Evolutionary conservation across 768 basidiomycete genomes (phyloP), one percentile per base, ranked within the genome.

Genomic region (Leccinum incarnatum): DNA sequence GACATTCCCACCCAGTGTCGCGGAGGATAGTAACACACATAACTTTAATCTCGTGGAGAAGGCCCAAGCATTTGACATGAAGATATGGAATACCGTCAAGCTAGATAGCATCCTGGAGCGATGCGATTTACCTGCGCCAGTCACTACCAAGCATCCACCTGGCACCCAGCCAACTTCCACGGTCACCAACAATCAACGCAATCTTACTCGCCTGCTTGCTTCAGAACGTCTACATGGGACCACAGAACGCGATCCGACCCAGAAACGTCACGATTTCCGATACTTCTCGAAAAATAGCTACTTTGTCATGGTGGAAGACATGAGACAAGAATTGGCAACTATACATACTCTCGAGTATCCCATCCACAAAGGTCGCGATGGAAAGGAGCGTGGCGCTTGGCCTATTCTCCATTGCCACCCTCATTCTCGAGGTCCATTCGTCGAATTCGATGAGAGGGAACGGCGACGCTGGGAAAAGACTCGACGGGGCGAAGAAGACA

Each of bases 261-360:
- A 95, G 61, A 91, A 84, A 61, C 85, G 95, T 52, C 87, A 89
- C 62, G 94, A 95, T 72, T 93, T 85, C 68, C 84, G 82, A 57
- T 99, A 98, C 72, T 98, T 98, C 73, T 74, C 83, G 17, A 83
- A 85, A 45, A 79, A 80, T 45, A 84, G 81, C 53, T 87, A 82
- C 68, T 98, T 93, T 70, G 81, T 98, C 48, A 81, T 98, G 47
- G 83, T 98, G n/a, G 95, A 98, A 71, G 96, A 98, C 67, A 81
- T 93, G 57, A 83, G 81, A 4, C 85, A 88, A 55, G 88, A 93
- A 64, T 78, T 95, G 42, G 88, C 93, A 14, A 92, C 97, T 2
- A 83, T 98, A 62, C 85, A 89, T 54, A 82, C 84, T 17, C 85
- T 91, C 58, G 94, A 98, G 71, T 98, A 96, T 73, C 75, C 81